Evolutionary conservation across 768 basidiomycete genomes (phyloP).

Genomic region (Rhizopogon salebrosus): DNA sequence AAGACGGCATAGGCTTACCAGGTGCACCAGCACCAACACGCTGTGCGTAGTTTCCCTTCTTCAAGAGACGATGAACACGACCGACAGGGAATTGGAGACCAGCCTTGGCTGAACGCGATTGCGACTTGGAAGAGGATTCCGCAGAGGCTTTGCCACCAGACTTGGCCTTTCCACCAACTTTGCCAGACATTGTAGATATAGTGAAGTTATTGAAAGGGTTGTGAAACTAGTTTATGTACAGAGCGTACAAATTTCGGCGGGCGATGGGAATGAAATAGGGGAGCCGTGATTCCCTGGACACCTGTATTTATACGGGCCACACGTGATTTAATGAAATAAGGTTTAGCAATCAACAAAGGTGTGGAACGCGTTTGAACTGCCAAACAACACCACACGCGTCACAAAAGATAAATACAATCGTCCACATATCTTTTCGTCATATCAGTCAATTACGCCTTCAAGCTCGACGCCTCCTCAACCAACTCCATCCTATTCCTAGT

Average conservation of each 20-base stretch:
- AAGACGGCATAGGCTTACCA: constrained; percentile 17
- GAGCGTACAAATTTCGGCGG: not conserved
- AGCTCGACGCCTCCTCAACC: not conserved
- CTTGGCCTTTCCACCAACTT: constrained; percentile 50
- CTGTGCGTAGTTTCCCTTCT: constrained; percentile 55
- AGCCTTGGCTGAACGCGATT: constrained; percentile 36
- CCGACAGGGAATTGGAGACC: constrained; percentile 49
- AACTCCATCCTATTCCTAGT: constrained; percentile 6
- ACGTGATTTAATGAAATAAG: constrained; percentile 21
- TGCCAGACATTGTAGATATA: constrained; percentile 31
- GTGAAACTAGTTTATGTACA: not conserved
- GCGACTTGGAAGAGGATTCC: constrained; percentile 25
- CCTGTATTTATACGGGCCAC: constrained; percentile 23
- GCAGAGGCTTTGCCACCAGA: constrained; percentile 61
- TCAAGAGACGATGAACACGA: constrained; percentile 56
- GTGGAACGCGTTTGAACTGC: constrained; percentile 28
- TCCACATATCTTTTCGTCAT: not conserved
- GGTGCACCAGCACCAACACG: constrained; percentile 54
- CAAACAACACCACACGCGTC: constrained; percentile 37
- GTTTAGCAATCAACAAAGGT: constrained; percentile 33
- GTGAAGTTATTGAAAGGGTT: not conserved
- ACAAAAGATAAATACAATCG: constrained; percentile 17
- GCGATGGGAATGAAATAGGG: constrained; percentile 7
- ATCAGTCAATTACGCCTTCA: not conserved
- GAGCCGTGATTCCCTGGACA: constrained; percentile 1